phyloP scores from a whole-genome alignment of 805 yeast genomes.

The Komagataella phaffii region DNA sequence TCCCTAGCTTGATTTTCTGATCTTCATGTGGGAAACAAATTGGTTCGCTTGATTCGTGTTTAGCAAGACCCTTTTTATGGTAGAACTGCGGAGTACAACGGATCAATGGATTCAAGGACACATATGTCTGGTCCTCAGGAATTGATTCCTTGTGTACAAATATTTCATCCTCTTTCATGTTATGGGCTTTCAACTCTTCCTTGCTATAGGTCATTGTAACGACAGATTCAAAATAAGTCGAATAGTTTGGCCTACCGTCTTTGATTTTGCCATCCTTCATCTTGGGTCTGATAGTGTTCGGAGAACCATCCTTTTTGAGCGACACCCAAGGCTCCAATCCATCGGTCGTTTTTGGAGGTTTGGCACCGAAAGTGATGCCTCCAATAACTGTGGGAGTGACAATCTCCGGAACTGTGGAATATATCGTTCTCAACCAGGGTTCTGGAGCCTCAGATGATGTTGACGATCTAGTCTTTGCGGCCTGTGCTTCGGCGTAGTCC shows the following conservation, averaged over 20 bases:
- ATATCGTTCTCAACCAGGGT: slow-evolving; percentile 69
- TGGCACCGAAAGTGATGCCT: slow-evolving; percentile 50
- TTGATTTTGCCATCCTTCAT: slow-evolving; percentile 58
- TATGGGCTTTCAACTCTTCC: slow-evolving; percentile 59
- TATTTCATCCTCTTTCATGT: slow-evolving; percentile 47
- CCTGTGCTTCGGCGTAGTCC: slow-evolving; percentile 1
- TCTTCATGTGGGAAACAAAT: slow-evolving; percentile 73
- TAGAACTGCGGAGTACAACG: slow-evolving; percentile 79
- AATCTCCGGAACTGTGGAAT: slow-evolving; percentile 38
- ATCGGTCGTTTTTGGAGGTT: slow-evolving; percentile 53
- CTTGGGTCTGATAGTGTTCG: slow-evolving; percentile 69
- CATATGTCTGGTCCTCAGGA: slow-evolving; percentile 66
- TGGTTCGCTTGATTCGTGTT: slow-evolving; percentile 50
- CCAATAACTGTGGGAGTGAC: slow-evolving; percentile 52
- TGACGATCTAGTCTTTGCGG: background rate
- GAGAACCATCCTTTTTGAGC: slow-evolving; percentile 62
- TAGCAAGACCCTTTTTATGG: slow-evolving; percentile 47
- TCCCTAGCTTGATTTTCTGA: slow-evolving; percentile 38
- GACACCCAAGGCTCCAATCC: slow-evolving; percentile 76
- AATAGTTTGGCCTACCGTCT: slow-evolving; percentile 56
- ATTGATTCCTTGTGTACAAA: slow-evolving; percentile 40
- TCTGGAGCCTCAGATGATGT: slow-evolving; percentile 23
- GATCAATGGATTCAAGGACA: slow-evolving; percentile 59
- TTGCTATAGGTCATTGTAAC: slow-evolving; percentile 41
- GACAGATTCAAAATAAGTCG: slow-evolving; percentile 66